A percentile compares a stretch with the other conserved stretches of the same genome.
These are phyloP conservation scores for Trichoderma endophyticum DNA, from an alignment of 2,329 filamentous ascomycete species.

Conservation along the genomic window DNA sequence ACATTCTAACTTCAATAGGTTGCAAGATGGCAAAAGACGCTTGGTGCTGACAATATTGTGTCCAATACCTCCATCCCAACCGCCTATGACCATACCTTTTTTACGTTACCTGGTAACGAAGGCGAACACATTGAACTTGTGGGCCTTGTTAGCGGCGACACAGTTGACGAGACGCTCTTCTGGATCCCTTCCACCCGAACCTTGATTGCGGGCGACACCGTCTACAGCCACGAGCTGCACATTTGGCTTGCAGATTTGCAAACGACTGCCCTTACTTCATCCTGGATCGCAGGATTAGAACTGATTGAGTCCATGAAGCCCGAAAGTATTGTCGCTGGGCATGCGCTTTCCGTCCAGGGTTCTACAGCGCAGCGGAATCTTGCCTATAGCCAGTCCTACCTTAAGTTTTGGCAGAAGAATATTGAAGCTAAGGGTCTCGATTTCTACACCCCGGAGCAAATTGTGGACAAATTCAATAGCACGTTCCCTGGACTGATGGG, in stretches of 20 bases:
- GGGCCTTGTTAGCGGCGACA: not conserved
- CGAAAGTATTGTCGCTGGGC: not conserved
- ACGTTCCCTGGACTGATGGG: not conserved
- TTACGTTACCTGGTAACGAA: not conserved
- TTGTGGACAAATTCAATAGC: not conserved
- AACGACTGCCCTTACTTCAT: not conserved
- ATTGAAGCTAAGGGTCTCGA: not conserved
- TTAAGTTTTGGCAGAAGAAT: not conserved
- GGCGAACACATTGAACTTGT: not conserved
- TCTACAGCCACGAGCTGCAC: not conserved
- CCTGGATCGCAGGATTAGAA: not conserved
- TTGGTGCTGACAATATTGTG: not conserved
- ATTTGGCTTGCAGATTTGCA: not conserved
- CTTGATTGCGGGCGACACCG: not conserved
- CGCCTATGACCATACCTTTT: not conserved
- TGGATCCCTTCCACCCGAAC: not conserved
- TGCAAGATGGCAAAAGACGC: not conserved
- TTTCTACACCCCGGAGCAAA: not conserved
- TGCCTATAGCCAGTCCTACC: not conserved
- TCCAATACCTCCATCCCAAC: not conserved
- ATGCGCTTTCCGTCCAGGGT: not conserved
- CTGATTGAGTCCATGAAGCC: not conserved
- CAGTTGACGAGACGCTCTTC: not conserved
- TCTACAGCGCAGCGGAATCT: not conserved
- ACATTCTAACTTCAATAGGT: not conserved